A percentile compares a stretch with the other conserved stretches of the same genome.
phyloP scores from a whole-genome alignment of 768 basidiomycete genomes.

The Tremella fuciformis region DNA sequence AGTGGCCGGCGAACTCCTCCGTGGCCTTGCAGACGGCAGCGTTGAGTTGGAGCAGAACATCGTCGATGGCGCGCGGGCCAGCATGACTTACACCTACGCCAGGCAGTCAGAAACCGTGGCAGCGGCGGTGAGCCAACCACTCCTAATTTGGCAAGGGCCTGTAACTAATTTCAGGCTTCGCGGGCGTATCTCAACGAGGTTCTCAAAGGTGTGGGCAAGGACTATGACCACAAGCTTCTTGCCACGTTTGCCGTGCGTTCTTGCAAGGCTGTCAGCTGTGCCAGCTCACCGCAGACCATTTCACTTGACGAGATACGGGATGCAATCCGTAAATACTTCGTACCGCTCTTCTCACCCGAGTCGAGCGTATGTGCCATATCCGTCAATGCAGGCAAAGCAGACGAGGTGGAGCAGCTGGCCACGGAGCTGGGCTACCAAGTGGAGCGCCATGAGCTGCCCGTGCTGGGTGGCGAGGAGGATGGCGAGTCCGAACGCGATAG shows the following conservation, averaged over 20 bases:
- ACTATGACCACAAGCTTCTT: conserved; percentile 66
- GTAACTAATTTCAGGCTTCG: conserved; percentile 59
- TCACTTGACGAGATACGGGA: conserved; percentile 72
- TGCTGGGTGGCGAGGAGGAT: conserved; percentile 53
- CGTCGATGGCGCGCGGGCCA: conserved; percentile 87
- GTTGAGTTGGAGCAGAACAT: conserved; percentile 76
- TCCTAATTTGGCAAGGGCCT: neutral
- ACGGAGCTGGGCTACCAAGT: conserved; percentile 71
- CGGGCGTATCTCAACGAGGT: conserved; percentile 86
- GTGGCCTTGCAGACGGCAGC: conserved; percentile 74
- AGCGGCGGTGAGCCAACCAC: conserved; percentile 66
- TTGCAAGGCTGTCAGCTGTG: neutral
- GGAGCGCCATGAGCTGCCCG: conserved; percentile 65
- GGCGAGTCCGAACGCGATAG: conserved; percentile 13
- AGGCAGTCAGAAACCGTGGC: conserved; percentile 76
- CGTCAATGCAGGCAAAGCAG: conserved; percentile 74
- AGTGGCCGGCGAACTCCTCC: conserved; percentile 73
- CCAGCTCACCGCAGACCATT: conserved; percentile 57
- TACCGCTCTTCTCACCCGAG: conserved; percentile 76
- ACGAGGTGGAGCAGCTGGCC: conserved; percentile 67
- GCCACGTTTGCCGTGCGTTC: conserved; percentile 33
- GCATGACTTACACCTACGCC: conserved; percentile 78
- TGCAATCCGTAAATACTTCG: conserved; percentile 68
- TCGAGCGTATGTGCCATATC: conserved; percentile 77
- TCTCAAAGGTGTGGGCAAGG: conserved; percentile 75